Evolutionary conservation across 2,329 filamentous ascomycete species (phyloP), one percentile per base, ranked within the genome.

Genomic region (Trichophyton schoenleinii): DNA sequence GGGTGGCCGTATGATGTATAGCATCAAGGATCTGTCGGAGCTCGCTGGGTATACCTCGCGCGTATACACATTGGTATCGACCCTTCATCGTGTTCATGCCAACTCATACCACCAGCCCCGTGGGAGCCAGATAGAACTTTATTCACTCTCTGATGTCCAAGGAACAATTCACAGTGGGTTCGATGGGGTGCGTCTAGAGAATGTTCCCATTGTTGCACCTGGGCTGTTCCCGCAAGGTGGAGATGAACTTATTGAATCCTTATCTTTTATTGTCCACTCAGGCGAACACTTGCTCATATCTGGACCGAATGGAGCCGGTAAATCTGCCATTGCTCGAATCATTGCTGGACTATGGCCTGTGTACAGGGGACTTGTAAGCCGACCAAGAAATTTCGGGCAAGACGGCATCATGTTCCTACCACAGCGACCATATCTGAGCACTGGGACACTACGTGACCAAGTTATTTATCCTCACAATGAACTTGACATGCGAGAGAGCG

Each of bases 321-420:
- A 97, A 78, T 91, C 83, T 63, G 88, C 91, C 15, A 91, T 99
- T 58, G 79, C 90, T 3, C 87, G 94, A 57, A 84, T 97, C 34
- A 84, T 96, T 6, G 91, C 92, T 0, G 94, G 94, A 0, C 79
- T 99, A 8, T 99, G 95, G 94, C 95, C 94, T 0, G 88, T 95
- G 0, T 99, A 97, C 72, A 87, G 94, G 52, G 94, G 94, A 2
- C 80, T 99, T 1, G 89, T 96, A 18, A 95, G 88, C 62, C 85
- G 91, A 1, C 92, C 94, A 2, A 89, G 94, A 69, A 81, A 78
- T 44, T 83, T 84, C 48, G 91, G 91, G 44, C 81, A 87, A 64
- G 92, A 97, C 66, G 94, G 94, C 63, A 95, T 99, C 76, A 97
- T 99, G 91, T 97, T 99, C 76, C 81, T 99, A 9, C 94, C 94